Base-by-base conservation (phyloP, 2,329 filamentous ascomycete genomes). In the Allantophomopsis cytisporea region DNA sequence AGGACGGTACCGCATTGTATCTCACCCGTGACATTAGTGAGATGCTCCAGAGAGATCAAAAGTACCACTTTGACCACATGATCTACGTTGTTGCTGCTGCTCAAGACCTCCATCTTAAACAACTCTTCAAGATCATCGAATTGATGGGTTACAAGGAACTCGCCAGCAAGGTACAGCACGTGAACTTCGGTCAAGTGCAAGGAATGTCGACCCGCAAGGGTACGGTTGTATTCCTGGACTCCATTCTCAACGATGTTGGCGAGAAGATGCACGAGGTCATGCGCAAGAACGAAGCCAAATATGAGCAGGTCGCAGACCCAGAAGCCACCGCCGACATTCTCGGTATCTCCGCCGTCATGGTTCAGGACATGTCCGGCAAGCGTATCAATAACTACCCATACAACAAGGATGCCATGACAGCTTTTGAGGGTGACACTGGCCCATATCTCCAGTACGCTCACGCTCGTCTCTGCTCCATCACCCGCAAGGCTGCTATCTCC, bases 211-310 rank as follows among this genome's bases (percentile, higher is more conserved):
- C 74, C 47, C 74, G 72, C 49, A 78, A 71, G 56, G 80, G 80
- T 44, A 86, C 80, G 0, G 83, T 86, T 50, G 83, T 83, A 60
- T 85, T 84, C 63, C 56, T 74, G 32, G 68, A 69, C 51, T 79
- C 83, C 49, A 85, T 87, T 50, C 67, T 88, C 41, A 69, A 73
- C 32, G 83, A 88, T 50, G 86, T 93, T 7, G 80, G 76, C 52
- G 89, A 95, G 40, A 85, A 88, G 63, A 98, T 98, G 91, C 89
- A 96, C 68, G 85, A 94, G 45, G 85, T 93, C 38, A 98, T 98
- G 91, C 76, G 68, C 61, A 82, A 81, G 65, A 96, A 96, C 60
- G 71, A 83, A 52, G 69, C 73, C 55, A 98, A 98, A 68, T 98
- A 96, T 61, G 65, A 76, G 41, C 87, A 95, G 61, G 80, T 98